Evolutionary conservation across 208 protist species (phyloP).

Genomic region (Leishmania lainsoni): DNA sequence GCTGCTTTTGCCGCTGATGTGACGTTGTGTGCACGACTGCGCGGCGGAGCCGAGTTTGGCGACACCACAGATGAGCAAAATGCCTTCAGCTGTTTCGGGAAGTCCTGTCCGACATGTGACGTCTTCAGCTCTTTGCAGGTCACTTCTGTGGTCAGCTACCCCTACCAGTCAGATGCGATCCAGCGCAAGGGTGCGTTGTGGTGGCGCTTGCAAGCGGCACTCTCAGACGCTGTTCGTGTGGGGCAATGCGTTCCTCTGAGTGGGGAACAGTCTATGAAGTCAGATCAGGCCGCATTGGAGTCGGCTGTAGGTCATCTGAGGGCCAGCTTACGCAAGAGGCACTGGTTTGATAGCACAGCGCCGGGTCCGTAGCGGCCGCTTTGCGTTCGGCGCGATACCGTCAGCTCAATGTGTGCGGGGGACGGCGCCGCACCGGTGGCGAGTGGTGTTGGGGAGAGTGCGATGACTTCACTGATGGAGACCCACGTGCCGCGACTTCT

Average conservation of each 20-base stretch:
- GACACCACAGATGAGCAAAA: neutral
- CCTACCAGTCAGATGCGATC: neutral
- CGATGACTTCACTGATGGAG: neutral
- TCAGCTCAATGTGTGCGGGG: neutral
- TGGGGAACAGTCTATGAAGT: neutral
- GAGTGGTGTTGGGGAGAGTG: neutral
- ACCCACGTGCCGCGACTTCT: neutral
- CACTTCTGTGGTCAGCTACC: constrained; percentile 12
- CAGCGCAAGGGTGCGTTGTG: neutral
- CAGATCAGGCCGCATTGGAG: neutral
- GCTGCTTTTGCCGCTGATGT: constrained; percentile 5
- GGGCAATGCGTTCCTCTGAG: neutral
- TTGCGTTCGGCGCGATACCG: neutral
- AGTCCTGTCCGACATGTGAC: constrained; percentile 2
- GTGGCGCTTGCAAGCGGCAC: constrained; percentile 5
- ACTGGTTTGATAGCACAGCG: neutral
- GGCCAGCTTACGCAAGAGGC: neutral
- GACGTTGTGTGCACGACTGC: constrained; percentile 2
- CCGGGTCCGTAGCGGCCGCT: neutral
- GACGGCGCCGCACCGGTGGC: neutral
- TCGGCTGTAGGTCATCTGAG: neutral
- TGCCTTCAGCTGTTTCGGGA: neutral
- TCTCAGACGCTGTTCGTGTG: neutral
- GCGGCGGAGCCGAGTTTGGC: neutral
- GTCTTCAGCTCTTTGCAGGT: constrained; percentile 4